These are phyloP conservation scores for Pseudopyrenochaeta lycopersici DNA, from an alignment of 2,329 filamentous ascomycete genomes.

Conservation along the genomic window DNA sequence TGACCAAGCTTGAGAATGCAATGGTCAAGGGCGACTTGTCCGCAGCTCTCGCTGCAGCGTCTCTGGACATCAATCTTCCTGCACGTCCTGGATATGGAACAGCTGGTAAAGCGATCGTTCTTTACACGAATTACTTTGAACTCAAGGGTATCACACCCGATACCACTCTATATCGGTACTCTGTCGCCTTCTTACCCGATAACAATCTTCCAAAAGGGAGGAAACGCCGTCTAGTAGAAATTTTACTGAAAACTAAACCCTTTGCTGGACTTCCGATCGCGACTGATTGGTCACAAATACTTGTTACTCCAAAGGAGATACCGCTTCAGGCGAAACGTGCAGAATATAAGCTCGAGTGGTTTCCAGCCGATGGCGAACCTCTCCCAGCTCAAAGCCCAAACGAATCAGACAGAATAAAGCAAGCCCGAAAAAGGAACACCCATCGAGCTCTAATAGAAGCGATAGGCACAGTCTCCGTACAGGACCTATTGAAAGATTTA, in stretches of 20 bases:
- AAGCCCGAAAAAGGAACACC: slow-evolving; percentile 28
- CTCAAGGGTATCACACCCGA: slow-evolving; percentile 43
- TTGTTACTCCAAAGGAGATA: slow-evolving; percentile 37
- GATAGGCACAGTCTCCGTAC: slow-evolving; percentile 34
- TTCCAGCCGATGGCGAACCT: slow-evolving; percentile 35
- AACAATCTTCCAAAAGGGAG: slow-evolving; percentile 52
- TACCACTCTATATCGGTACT: slow-evolving; percentile 38
- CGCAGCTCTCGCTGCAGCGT: slow-evolving; percentile 28
- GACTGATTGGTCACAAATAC: slow-evolving; percentile 50
- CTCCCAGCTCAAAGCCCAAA: slow-evolving; percentile 20
- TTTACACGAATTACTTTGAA: slow-evolving; percentile 54
- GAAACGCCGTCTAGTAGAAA: slow-evolving; percentile 58
- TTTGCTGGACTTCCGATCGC: slow-evolving; percentile 45
- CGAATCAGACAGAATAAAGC: slow-evolving; percentile 21
- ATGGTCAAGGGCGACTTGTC: slow-evolving; percentile 41
- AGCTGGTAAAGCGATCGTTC: slow-evolving; percentile 46
- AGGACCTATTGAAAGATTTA: slow-evolving; percentile 57
- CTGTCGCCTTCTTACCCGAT: slow-evolving; percentile 38
- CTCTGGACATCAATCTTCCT: slow-evolving; percentile 34
- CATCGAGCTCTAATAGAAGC: slow-evolving; percentile 29
- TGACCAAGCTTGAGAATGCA: slow-evolving; percentile 40
- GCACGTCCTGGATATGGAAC: slow-evolving; percentile 45
- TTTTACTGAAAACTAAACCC: slow-evolving; percentile 49
- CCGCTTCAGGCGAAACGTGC: slow-evolving; percentile 21
- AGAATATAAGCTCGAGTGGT: slow-evolving; percentile 36